phyloP scores from a whole-genome alignment of 768 basidiomycete genomes.

The Lentinus brumalis region DNA sequence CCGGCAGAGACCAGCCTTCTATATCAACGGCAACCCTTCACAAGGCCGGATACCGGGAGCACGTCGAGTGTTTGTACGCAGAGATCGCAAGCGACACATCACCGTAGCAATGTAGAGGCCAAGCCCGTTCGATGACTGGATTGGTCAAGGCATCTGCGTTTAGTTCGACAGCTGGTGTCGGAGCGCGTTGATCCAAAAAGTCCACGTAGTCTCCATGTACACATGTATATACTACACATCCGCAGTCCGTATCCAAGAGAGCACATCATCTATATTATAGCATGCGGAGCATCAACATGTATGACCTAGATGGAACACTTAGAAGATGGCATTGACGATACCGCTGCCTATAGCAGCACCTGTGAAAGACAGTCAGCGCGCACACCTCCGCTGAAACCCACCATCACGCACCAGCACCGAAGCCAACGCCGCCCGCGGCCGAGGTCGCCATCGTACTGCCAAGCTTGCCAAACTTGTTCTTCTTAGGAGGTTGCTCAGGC shows the following conservation, averaged over 20 bases:
- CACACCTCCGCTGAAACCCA: neutral
- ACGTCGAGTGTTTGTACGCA: too few species aligned
- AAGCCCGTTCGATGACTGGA: too few species aligned
- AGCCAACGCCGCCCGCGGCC: slow-evolving; percentile 68
- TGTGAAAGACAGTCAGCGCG: slow-evolving; percentile 8
- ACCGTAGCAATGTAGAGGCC: too few species aligned
- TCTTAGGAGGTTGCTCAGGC: slow-evolving; percentile 42
- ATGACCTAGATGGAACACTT: slow-evolving; percentile 1
- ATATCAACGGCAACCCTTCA: too few species aligned
- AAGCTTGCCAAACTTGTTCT: slow-evolving; percentile 56
- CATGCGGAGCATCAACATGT: neutral
- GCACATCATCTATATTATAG: neutral
- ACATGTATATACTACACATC: neutral
- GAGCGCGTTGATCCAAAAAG: too few species aligned
- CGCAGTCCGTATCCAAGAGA: neutral
- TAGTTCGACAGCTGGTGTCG: too few species aligned
- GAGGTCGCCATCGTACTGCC: slow-evolving; percentile 53
- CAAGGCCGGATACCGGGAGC: too few species aligned
- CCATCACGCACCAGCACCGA: slow-evolving; percentile 64
- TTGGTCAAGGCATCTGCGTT: too few species aligned
- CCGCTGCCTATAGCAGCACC: slow-evolving; percentile 57
- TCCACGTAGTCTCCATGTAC: too few species aligned
- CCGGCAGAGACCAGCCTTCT: too few species aligned
- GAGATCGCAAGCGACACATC: too few species aligned
- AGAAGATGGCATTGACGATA: slow-evolving; percentile 52